Evolutionary conservation across 202 grass and related monocot species (phyloP).

Genomic region (Sporobolus alterniflorus): DNA sequence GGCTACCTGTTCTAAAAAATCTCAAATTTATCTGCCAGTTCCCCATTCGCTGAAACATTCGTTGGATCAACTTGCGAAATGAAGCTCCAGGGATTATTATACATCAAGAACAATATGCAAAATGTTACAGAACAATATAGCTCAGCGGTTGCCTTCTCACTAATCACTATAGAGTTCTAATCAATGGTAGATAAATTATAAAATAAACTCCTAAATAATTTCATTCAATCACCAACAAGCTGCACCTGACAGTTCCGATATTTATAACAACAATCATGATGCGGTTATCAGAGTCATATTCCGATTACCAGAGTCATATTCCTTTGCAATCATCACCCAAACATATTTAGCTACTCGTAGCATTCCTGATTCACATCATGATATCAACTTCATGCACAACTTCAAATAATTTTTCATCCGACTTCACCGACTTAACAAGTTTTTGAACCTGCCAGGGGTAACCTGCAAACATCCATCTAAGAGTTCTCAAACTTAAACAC

Average conservation of each 20-base stretch:
- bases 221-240: not conserved
- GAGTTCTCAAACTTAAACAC: conserved; percentile 3
- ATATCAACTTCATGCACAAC: not conserved
- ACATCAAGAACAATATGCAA: not conserved
- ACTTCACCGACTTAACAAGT: not conserved
- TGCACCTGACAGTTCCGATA: not conserved
- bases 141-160: not conserved
- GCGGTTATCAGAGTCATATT: not conserved
- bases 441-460: not conserved
- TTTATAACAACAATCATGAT: not conserved
- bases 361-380: conserved; percentile 3
- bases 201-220: not conserved
- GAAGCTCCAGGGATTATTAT: not conserved
- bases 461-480: not conserved
- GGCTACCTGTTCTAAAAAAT: not conserved
- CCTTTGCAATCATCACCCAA: not conserved
- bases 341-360: not conserved
- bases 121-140: not conserved
- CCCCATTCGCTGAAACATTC: not conserved
- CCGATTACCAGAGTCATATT: not conserved
- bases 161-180: not conserved
- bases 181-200: not conserved
- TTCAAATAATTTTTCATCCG: not conserved
- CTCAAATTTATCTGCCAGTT: not conserved
- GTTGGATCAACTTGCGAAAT: not conserved